Conservation (phyloP, 1,284 basidiomycete species). For the Trametes versicolor region DNA sequence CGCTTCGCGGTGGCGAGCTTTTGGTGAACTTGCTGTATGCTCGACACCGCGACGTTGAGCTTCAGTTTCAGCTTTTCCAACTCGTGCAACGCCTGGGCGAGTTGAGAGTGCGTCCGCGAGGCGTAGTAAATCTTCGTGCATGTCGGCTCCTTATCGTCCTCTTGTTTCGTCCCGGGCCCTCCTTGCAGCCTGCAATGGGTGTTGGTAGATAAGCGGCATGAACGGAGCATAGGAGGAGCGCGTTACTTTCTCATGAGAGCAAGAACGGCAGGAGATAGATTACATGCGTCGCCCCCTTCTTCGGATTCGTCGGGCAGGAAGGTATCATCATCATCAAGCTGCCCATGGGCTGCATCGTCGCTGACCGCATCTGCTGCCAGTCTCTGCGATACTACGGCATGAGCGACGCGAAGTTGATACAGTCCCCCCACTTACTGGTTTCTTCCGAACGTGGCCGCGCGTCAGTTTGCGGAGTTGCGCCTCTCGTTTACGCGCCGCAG, state of each 20-base stretch:
- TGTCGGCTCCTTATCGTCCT: slow-evolving; percentile 58
- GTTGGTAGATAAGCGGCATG: background rate
- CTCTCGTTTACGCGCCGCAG: slow-evolving; percentile 69
- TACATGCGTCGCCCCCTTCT: slow-evolving; percentile 49
- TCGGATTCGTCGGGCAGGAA: slow-evolving; percentile 67
- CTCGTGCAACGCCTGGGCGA: slow-evolving; percentile 92
- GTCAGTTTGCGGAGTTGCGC: slow-evolving; percentile 41
- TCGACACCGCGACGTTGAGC: slow-evolving; percentile 38
- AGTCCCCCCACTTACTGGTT: slow-evolving; percentile 53
- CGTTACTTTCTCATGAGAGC: slow-evolving; percentile 83
- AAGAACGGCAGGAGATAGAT: slow-evolving; percentile 82
- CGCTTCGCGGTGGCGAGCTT: slow-evolving; percentile 12
- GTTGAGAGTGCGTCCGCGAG: slow-evolving; percentile 95
- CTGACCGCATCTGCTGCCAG: background rate
- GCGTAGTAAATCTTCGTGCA: slow-evolving; percentile 92
- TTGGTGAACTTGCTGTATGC: background rate
- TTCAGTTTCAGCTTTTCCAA: slow-evolving; percentile 73
- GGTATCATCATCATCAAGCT: slow-evolving; percentile 46
- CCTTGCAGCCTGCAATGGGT: slow-evolving; percentile 4
- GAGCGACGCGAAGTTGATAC: background rate
- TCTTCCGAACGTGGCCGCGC: slow-evolving; percentile 61
- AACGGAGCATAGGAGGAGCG: slow-evolving; percentile 19
- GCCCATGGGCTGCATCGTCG: background rate
- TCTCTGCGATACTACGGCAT: background rate
- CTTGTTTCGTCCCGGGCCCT: slow-evolving; percentile 22